Evolutionary conservation across 768 basidiomycete species (phyloP).

Genomic region (Suillus hirtellus): DNA sequence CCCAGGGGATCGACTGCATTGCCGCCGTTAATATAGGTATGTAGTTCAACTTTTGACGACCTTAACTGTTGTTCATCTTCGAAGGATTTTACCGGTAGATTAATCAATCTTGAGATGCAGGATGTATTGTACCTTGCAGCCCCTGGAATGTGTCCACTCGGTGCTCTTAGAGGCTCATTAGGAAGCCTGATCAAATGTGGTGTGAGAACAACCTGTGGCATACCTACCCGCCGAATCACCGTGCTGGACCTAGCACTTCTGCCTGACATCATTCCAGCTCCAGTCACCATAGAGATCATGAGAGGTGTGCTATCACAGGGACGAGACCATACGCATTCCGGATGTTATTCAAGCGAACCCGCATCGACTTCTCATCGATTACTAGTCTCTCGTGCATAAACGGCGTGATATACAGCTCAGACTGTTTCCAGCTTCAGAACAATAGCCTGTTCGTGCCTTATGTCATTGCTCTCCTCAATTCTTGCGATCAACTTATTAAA

Average conservation of each 20-base stretch:
- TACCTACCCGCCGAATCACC: background rate
- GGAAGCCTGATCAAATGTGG: background rate
- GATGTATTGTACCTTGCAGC: background rate
- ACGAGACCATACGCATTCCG: background rate
- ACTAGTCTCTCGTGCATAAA: background rate
- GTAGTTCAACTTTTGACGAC: conserved; percentile 27
- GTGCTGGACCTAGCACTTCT: background rate
- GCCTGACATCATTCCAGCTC: background rate
- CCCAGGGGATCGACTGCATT: conserved; percentile 39
- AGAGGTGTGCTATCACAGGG: background rate
- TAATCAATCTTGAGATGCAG: background rate
- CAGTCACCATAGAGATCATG: background rate
- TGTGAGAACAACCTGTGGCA: background rate
- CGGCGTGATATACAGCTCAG: too few species aligned
- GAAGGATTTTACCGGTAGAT: conserved; percentile 44
- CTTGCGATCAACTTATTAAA: background rate
- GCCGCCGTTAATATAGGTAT: conserved; percentile 57
- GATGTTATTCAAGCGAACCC: background rate
- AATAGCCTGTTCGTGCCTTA: background rate
- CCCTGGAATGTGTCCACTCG: background rate
- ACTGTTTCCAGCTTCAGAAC: background rate
- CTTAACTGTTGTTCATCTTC: conserved; percentile 1
- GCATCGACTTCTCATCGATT: background rate
- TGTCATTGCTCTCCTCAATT: background rate
- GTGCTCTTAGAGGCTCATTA: background rate